phyloP scores from a whole-genome alignment of 2,329 filamentous ascomycete species.

The Fusarium verrucosum region DNA sequence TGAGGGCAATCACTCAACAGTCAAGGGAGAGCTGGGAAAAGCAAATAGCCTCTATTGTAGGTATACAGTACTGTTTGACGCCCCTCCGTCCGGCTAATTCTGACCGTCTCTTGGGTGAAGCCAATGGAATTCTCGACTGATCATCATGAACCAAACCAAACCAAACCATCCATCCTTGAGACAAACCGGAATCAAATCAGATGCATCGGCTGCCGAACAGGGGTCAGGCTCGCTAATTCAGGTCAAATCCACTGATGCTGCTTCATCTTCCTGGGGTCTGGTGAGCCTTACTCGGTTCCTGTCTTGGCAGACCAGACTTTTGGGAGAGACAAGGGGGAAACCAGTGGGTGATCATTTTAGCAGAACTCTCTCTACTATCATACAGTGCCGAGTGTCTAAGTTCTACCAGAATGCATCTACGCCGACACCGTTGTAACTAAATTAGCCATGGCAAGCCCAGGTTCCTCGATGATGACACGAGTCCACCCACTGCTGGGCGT shows the following conservation, averaged over 20 bases:
- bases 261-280: conserved; percentile 3
- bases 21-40: neutral
- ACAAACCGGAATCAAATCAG: neutral
- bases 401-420: neutral
- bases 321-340: conserved; percentile 7
- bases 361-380: neutral
- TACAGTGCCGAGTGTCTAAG: neutral
- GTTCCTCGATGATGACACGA: conserved; percentile 24
- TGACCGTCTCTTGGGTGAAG: neutral
- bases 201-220: neutral
- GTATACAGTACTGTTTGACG: conserved; percentile 1
- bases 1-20: neutral
- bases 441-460: conserved; percentile 5
- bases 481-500: conserved; percentile 25
- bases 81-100: neutral
- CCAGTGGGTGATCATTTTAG: conserved; percentile 3
- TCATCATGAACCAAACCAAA: conserved; percentile 20
- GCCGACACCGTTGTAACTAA: conserved; percentile 24
- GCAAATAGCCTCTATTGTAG: conserved; percentile 7
- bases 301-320: conserved; percentile 19
- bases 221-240: conserved; percentile 8
- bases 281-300: conserved; percentile 15
- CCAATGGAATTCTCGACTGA: conserved; percentile 8
- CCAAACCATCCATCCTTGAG: no score
- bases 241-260: conserved; percentile 10